Base-by-base conservation (phyloP, 306 rosid species). In the barrel medic (Medicago truncatula) region DNA sequence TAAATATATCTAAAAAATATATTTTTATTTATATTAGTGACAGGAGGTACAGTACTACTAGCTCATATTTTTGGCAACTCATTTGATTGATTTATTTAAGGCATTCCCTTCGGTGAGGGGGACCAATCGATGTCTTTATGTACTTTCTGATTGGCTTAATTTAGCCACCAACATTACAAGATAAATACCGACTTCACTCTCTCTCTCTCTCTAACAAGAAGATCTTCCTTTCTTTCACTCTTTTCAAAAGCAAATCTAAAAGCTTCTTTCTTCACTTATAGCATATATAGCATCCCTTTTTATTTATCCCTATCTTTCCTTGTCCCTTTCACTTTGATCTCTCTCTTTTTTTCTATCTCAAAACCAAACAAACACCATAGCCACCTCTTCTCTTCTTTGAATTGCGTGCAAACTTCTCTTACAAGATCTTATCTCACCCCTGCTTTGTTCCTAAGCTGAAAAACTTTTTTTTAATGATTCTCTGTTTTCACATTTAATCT, bases 341-440 rank as follows among this genome's bases (percentile, higher is more conserved):
- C 2, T 28, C 65, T 59, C 13, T n/a, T 39, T 67, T 80, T 44
- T 11, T 75, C 83, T 78, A 79, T 70, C 78, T 43, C 58, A 23
- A 16, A 34, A 23, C 44, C 44, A 14, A 59, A 25, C 39, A 25
- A 9, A 15, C 69, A 67, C 71, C 52, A 25, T 16, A 36, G 10
- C 36, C 74, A 75, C 68, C n/a, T 39, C 69, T 44, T 61, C 71
- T 50, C 56, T 75, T 16, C 63, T 70, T 76, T 72, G 74, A 50
- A 74, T 86, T 75, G 71, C 71, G 78, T 68, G 87, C 87, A 68
- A 68, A 25, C 25, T 93, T 93, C 92, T 58, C 75, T 83, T n/a
- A 66, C 86, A 90, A 88, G 94, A 87, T 91, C 97, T 94, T 90
- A 90, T 94, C 98, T 77, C 50, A 28, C 82, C 80, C 91, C 90